Evolutionary conservation across 805 yeast genomes (phyloP), one percentile per base, ranked within the genome.

Genomic region (Wickerhamomyces kurtzmanii): DNA sequence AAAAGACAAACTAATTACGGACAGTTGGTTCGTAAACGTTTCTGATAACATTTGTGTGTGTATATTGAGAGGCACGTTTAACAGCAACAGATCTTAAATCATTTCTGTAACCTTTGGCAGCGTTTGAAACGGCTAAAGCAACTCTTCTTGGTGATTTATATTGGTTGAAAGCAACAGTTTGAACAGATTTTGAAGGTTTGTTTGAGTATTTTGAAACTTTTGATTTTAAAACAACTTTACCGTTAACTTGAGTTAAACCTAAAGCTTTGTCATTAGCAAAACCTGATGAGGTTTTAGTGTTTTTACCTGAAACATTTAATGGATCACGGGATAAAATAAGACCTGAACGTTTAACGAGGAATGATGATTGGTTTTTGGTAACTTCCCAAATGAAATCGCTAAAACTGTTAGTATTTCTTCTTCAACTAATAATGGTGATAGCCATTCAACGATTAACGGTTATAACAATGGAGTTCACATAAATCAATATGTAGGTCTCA

Each of bases 301-400:
- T 59, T 39, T 53, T 47, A 42, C 62, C 65, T 31, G 60, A 47
- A 39, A 56, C 52, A 61, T 65, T 66, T 43, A 67, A 53, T 44
- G 72, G 71, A 55, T 68, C 74, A 31, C 55, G 45, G 40, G 72
- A 65, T 50, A 63, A 55, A 35, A 43, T 48, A 32, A 51, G 49
- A 35, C 62, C 65, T 37, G 57, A 37, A 41, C 65, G 55, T 63
- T 64, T 65, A 39, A 66, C 69, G 33, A 66, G 54, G 62, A 40
- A 66, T 36, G 63, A 44, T 32, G 62, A 53, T 59, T 65, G 55
- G 42, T 53, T 44, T 43, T 67, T 63, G 56, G 68, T 55, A 31
- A 67, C 46, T 42, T 62, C 66, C 73, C 73, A 66, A 58, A 66
- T 49, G 34, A 66, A 58, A 43, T 67, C 73, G 62, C 51, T 53